Conservation (phyloP, 2,329 filamentous ascomycete species). For the Immersiporthe knoxdaviesiana region DNA sequence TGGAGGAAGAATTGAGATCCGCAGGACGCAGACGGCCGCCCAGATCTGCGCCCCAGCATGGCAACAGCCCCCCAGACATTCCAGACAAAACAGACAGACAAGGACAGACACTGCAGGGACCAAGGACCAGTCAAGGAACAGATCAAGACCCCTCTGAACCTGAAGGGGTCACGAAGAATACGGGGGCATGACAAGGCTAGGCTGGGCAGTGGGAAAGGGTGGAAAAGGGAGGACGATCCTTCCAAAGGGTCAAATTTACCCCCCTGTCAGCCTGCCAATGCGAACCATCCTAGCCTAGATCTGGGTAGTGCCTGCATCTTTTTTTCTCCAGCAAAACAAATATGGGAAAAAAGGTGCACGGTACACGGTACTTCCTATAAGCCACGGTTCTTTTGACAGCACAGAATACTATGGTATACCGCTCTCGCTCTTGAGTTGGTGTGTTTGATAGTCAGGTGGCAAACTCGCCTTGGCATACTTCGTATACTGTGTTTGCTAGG, state of each 20-base stretch:
- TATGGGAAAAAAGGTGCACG: not conserved
- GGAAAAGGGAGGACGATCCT: not conserved
- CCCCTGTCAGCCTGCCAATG: not conserved
- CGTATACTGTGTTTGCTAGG: not conserved
- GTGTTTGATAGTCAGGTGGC: too few species aligned
- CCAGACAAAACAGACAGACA: slow-evolving; percentile 1
- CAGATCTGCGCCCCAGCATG: not conserved
- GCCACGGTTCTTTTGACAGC: not conserved
- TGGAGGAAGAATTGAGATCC: slow-evolving; percentile 23
- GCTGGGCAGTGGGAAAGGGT: not conserved
- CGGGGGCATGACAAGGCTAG: not conserved
- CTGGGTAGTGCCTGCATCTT: not conserved
- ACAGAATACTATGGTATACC: not conserved
- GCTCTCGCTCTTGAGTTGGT: too few species aligned
- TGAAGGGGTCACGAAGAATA: not conserved
- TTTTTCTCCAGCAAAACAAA: not conserved
- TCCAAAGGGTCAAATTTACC: slow-evolving; percentile 3
- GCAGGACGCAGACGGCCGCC: slow-evolving; percentile 8
- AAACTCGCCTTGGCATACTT: not conserved
- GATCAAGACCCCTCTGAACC: not conserved
- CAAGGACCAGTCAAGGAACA: not conserved
- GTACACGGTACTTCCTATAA: not conserved
- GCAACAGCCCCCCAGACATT: slow-evolving; percentile 15
- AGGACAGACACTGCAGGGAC: slow-evolving; percentile 8
- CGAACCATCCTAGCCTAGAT: not conserved